These are phyloP conservation scores for Fusarium oligoseptatum DNA, from an alignment of 2,329 filamentous ascomycete species.

Conservation along the genomic window DNA sequence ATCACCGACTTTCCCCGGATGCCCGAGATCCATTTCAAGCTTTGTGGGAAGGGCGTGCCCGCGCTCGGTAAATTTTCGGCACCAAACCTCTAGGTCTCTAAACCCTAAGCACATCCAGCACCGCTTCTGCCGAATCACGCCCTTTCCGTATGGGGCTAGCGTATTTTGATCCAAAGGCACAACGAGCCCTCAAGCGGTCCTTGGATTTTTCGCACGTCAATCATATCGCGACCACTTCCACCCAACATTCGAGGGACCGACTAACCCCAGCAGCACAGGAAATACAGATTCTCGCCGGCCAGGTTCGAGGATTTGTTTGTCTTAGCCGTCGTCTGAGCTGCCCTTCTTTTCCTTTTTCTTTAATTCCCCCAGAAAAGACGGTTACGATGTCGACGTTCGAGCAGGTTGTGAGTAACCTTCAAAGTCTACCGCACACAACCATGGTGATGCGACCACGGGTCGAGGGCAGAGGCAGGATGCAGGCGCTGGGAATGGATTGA, in stretches of 20 bases:
- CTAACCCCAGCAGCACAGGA: conserved; percentile 59
- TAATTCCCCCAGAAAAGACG: conserved; percentile 52
- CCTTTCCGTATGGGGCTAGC: conserved; percentile 53
- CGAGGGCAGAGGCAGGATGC: conserved; percentile 23
- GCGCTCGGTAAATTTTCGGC: conserved; percentile 50
- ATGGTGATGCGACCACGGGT: conserved; percentile 39
- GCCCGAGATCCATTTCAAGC: background rate
- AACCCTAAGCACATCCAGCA: conserved; percentile 55
- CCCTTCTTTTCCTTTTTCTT: conserved; percentile 51
- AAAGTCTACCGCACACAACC: conserved; percentile 25
- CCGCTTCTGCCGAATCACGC: conserved; percentile 51
- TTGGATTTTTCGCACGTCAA: conserved; percentile 57
- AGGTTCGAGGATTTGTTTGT: conserved; percentile 55
- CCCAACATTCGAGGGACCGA: conserved; percentile 55
- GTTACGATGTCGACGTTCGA: conserved; percentile 76
- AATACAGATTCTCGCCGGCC: conserved; percentile 54
- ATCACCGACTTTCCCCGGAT: background rate
- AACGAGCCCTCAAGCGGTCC: conserved; percentile 55
- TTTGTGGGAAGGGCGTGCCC: conserved; percentile 10
- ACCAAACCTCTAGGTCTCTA: conserved; percentile 52
- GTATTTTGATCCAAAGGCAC: conserved; percentile 53
- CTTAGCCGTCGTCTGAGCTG: conserved; percentile 51
- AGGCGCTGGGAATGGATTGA: conserved; percentile 35
- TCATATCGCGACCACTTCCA: conserved; percentile 57
- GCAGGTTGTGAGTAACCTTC: conserved; percentile 72